These are phyloP conservation scores for Ustilago nuda DNA, from an alignment of 1,284 basidiomycete genomes.

Conservation along the genomic window DNA sequence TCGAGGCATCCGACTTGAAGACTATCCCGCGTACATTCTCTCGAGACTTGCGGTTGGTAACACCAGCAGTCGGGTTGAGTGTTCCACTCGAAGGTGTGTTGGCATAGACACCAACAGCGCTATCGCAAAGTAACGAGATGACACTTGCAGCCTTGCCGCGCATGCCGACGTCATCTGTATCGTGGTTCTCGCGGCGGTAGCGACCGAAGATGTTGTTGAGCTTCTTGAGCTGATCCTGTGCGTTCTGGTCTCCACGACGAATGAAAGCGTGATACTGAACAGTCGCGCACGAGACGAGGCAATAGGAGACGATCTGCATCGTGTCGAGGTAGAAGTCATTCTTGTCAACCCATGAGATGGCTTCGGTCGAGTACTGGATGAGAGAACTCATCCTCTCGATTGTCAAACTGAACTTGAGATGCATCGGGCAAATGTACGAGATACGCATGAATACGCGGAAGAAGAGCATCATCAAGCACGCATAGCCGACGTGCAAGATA, in stretches of 20 bases:
- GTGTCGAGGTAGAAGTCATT: constrained; percentile 65
- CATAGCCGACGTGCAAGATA: constrained; percentile 59
- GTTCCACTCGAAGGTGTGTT: constrained; percentile 60
- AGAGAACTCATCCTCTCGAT: constrained; percentile 64
- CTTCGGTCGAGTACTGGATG: constrained; percentile 55
- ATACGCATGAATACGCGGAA: constrained; percentile 67
- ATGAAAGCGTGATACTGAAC: constrained; percentile 64
- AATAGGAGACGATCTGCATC: constrained; percentile 61
- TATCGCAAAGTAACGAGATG: constrained; percentile 86
- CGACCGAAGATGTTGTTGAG: constrained; percentile 42
- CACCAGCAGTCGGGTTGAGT: constrained; percentile 72
- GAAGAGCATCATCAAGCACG: constrained; percentile 63
- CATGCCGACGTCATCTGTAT: constrained; percentile 74
- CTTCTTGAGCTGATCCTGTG: constrained; percentile 47
- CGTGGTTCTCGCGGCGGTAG: constrained; percentile 58
- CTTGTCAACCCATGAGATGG: constrained; percentile 61
- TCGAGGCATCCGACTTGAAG: constrained; percentile 73
- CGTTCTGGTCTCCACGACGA: constrained; percentile 56
- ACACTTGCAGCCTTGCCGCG: constrained; percentile 89
- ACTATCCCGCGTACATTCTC: constrained; percentile 73
- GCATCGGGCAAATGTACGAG: constrained; percentile 64
- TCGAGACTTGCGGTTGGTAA: constrained; percentile 67
- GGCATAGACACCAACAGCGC: constrained; percentile 67
- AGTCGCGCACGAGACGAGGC: constrained; percentile 64
- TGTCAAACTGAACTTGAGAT: constrained; percentile 63